Evolutionary conservation across 2,329 filamentous ascomycete species (phyloP), one percentile per base, ranked within the genome.

Genomic region (Cordyceps cicadae): DNA sequence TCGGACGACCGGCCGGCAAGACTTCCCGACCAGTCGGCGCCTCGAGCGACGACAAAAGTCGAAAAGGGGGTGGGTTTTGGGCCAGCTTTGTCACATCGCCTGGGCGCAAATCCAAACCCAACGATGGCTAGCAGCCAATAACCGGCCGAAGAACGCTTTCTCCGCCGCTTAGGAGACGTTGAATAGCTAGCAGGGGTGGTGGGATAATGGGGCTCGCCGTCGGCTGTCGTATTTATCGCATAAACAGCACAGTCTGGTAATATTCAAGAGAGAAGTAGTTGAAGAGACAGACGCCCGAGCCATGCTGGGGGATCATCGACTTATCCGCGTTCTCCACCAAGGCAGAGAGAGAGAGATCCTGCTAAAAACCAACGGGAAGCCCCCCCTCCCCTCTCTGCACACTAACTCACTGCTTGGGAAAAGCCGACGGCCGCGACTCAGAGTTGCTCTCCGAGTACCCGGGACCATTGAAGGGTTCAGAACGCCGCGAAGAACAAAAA

Each of bases 161-260:
- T 57, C 54, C 54, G 46, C 48, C 46, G 5, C 45, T 49, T 21
- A 32, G 41, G 34, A 57, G 24, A 41, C 55, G 46, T 51, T 58
- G 11, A 43, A 52, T n/a, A 24, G 17, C 39, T 43, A 43, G 39
- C 19, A 50, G 54, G 17, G 46, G 21, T 43, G 24, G 51, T 37
- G 37, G n/a, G 24, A 15, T n/a, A 24, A 24, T 59, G 14, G 39
- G 54, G 45, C 54, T 11, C 6, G 34, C 37, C 56, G 19, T 46
- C 48, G 56, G 24, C 49, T 59, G 56, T 59, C 56, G 56, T 59
- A 59, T 59, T 59, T 46, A 45, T 59, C 56, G 56, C 56, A 59
- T 59, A 52, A 19, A 17, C 5, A 17, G 48, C 56, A 52, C 52
- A 24, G 24, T 24, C 24, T 21, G 24, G 9, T 12, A 17, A 11